Conservation (phyloP, 1,284 basidiomycete species). For the Puccinia triticina region DNA sequence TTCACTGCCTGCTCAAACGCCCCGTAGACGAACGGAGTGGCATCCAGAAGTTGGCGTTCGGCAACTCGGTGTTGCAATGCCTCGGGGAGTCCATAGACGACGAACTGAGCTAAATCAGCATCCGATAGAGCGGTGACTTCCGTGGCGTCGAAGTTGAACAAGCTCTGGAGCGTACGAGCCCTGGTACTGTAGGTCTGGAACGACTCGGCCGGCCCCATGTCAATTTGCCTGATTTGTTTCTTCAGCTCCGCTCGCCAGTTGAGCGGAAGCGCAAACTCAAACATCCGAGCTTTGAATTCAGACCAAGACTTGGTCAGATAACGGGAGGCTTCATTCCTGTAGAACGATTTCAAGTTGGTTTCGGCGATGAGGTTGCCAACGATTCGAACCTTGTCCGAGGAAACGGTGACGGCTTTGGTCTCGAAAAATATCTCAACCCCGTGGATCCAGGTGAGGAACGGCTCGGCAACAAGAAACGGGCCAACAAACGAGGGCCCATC, state of each 20-base stretch:
- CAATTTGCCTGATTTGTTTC: neutral
- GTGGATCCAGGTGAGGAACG: neutral
- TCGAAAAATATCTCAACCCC: neutral
- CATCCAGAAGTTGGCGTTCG: neutral
- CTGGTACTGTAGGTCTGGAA: constrained; percentile 1
- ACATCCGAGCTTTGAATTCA: neutral
- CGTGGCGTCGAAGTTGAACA: constrained; percentile 5
- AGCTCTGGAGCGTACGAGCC: neutral
- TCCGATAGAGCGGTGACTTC: neutral
- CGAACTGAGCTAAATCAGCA: neutral
- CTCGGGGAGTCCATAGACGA: neutral
- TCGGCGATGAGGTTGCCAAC: neutral
- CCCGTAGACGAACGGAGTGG: neutral
- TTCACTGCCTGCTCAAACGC: neutral
- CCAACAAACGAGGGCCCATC: neutral
- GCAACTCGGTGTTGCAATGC: neutral
- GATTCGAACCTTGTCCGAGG: neutral
- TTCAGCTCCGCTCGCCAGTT: neutral
- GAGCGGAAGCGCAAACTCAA: neutral
- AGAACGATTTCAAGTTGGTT: constrained; percentile 9
- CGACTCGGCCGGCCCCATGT: neutral
- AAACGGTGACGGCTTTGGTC: constrained; percentile 3
- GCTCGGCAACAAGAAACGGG: neutral
- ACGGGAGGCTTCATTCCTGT: neutral
- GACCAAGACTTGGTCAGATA: neutral